Base-by-base conservation (phyloP, 345 rosid genomes). In the Combretum micranthum region DNA sequence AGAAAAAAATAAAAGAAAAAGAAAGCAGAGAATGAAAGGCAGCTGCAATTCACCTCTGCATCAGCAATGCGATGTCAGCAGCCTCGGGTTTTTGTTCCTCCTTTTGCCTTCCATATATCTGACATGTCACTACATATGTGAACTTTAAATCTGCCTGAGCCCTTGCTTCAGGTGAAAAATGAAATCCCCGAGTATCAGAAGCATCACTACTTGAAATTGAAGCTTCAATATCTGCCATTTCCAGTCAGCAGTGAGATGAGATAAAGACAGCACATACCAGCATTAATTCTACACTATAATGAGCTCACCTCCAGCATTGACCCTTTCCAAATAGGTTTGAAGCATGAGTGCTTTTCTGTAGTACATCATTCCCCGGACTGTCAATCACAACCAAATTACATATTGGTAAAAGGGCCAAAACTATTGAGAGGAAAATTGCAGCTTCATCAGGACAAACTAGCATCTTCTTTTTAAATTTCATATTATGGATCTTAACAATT, bases 321-420 rank as follows among this genome's bases (percentile, higher is more conserved):
- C 68, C 74, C 89, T 83, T 69, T 92, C 98, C 76, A 92, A 71
- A 75, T 83, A 85, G 45, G 83, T 66, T 58, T 86, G 98, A 74
- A 92, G 98, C 96, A 92, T 86, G 56, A 92, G 80, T 53, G 98
- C 97, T 68, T 89, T 92, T 72, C 98, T 86, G 52, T 92, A 92
- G 79, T 92, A 92, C 98, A 92, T 92, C 98, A 92, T 92, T 58
- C 98, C 98, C 55, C 98, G 98, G 73, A 92, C 98, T 92, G 83
- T 63, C 77, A 47, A 63, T 52, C 48, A 16, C 67, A 69, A 58
- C 43, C 26, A 37, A 37, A 26, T 37, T 23, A 70, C 19, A 58
- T 13, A 47, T 11, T 62, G 19, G 44, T 55, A 48, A 13, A 52
- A 32, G 9, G 9, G 39, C 39, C 39, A 32, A 32, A 32, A 32